These are phyloP conservation scores for Hamamelis virginiana DNA, from an alignment of 164 flowering plant species.

Conservation along the genomic window DNA sequence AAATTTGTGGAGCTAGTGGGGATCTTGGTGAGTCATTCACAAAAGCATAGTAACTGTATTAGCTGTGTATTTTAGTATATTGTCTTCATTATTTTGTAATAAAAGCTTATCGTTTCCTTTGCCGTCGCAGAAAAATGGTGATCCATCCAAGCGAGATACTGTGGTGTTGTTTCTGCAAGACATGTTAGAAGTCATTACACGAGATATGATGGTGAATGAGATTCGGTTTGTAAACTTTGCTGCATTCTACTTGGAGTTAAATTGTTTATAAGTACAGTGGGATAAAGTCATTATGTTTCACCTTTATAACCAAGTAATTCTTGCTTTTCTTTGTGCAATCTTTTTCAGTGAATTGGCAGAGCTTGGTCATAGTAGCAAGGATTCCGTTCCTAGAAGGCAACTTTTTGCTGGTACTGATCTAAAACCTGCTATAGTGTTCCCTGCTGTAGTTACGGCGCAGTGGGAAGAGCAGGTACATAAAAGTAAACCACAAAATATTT, in stretches of 20 bases:
- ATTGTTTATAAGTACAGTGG: neutral
- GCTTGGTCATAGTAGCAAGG: conserved; percentile 80
- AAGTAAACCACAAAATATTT: neutral
- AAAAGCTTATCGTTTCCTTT: conserved; percentile 3
- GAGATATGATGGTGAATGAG: conserved; percentile 99
- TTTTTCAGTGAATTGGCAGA: conserved; percentile 78
- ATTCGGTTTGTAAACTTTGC: conserved; percentile 57
- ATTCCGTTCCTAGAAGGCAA: conserved; percentile 70
- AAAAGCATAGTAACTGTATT: neutral
- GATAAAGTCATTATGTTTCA: neutral
- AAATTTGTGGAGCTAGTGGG: conserved; percentile 85
- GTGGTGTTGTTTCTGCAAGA: conserved; percentile 89
- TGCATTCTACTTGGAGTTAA: neutral
- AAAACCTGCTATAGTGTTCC: conserved; percentile 72
- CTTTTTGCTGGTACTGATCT: conserved; percentile 81
- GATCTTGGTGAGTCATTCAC: conserved; percentile 64
- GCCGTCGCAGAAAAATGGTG: conserved; percentile 74
- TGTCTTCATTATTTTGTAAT: neutral
- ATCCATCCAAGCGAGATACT: conserved; percentile 52
- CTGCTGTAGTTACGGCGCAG: conserved; percentile 80
- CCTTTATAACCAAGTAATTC: neutral
- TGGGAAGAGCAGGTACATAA: conserved; percentile 92
- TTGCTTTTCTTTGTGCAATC: conserved; percentile 10
- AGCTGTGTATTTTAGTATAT: neutral
- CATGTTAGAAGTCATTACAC: conserved; percentile 94